Base-by-base conservation (phyloP, 2,329 filamentous ascomycete genomes). In the Didymella glomerata region DNA sequence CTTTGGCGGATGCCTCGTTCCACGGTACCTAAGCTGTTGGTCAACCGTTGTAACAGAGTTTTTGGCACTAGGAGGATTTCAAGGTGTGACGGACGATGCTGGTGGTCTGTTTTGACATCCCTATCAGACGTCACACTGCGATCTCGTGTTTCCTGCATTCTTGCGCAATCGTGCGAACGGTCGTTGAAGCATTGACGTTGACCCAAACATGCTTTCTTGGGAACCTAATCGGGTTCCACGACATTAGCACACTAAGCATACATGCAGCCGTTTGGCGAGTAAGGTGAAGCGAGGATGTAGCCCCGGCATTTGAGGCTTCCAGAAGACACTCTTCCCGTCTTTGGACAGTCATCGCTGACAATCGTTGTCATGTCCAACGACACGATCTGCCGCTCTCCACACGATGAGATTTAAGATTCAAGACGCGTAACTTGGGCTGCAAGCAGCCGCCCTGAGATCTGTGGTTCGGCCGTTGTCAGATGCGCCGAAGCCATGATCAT, bases 121-220 rank as follows among this genome's bases (percentile, higher is more conserved):
- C 20, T 28, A 45, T 22, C 13, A 53, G 38, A 49, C 45, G 55
- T 58, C 44, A 53, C 28, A 40, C 4, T 53, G 34, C 54, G 20
- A 51, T 24, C 9, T 47, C n/a, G 28, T 48, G 36, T 38, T 52
- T 22, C 30, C 28, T 47, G 40, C 32, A 18, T 22, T 60, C 47
- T 70, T 70, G 68, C 68, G 68, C 66, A 70, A 70, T 68, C 57
- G 13, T 45, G 63, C 57, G 48, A 57, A 68, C 66, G 61, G 62
- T 54, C 54, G 57, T 52, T 52, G 44, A 44, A 53, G 47, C 49
- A 54, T 57, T 22, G 60, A 51, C 38, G 34, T 44, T 44, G 30
- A 54, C 34, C 50, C 47, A 54, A 50, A 42, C 27, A 42, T 38
- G 20, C 25, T 18, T 40, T 20, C 30, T 34, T 42, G 46, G 56